Evolutionary conservation across 177 flowering plant genomes (phyloP).

Genomic region (Vitis hybrid): DNA sequence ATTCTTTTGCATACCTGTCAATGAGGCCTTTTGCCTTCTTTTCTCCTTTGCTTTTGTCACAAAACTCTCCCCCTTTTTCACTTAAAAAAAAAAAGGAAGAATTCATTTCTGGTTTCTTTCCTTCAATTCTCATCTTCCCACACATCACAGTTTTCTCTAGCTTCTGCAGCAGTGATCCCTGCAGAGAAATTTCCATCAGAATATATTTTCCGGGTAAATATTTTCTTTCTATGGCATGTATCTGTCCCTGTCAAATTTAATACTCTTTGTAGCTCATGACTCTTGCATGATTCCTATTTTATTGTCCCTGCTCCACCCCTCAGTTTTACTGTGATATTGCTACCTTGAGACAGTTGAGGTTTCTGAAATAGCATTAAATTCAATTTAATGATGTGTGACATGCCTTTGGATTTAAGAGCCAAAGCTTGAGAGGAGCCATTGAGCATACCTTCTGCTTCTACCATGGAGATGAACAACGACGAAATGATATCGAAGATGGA

Average conservation of each 20-base stretch:
- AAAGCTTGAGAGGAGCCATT: no score
- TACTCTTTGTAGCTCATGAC: conserved; percentile 3
- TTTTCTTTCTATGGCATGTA: neutral
- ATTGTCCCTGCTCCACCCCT: neutral
- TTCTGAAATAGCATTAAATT: conserved; percentile 4
- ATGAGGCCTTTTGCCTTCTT: neutral
- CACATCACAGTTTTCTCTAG: conserved; percentile 3
- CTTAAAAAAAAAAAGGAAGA: no score
- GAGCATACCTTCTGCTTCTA: no score
- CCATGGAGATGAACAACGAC: conserved; percentile 38
- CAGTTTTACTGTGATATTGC: neutral
- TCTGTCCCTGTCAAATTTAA: conserved; percentile 10
- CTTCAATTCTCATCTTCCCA: no score
- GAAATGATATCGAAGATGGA: conserved; percentile 60
- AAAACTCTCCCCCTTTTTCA: no score
- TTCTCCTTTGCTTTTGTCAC: no score
- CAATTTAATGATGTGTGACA: conserved; percentile 1
- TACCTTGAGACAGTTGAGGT: neutral
- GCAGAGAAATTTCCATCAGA: neutral
- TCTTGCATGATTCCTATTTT: conserved; percentile 8
- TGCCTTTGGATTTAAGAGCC: no score
- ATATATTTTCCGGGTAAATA: neutral
- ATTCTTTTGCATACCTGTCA: neutral
- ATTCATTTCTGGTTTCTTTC: no score
- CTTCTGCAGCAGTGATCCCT: neutral